These are phyloP conservation scores for Lachancea quebecensis DNA, from an alignment of 805 yeast genomes.

Conservation along the genomic window DNA sequence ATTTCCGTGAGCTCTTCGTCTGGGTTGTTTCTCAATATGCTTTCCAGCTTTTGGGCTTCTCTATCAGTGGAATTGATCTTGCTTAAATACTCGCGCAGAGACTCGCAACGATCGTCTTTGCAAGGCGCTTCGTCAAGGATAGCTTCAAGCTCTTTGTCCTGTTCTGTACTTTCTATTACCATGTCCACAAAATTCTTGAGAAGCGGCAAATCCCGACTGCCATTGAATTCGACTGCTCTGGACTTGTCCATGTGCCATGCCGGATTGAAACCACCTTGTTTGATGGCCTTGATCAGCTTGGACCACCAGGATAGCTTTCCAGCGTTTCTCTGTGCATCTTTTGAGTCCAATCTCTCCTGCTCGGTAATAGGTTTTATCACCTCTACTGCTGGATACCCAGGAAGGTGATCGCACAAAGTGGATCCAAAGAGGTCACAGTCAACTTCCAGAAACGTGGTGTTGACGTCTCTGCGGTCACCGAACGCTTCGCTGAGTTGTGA, in stretches of 20 bases:
- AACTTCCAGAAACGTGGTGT: constrained; percentile 27
- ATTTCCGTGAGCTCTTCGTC: constrained; percentile 1
- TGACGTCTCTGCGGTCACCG: constrained; percentile 9
- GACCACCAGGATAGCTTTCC: constrained; percentile 4
- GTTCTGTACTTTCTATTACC: constrained; percentile 13
- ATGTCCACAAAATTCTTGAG: constrained; percentile 46
- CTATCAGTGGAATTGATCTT: constrained; percentile 29
- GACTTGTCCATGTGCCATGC: constrained; percentile 22
- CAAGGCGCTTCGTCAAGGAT: constrained; percentile 36
- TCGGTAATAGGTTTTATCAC: constrained; percentile 40
- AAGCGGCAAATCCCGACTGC: constrained; percentile 42
- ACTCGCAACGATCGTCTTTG: constrained; percentile 29
- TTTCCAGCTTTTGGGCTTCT: constrained; percentile 28
- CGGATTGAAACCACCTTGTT: constrained; percentile 12
- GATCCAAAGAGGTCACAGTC: constrained; percentile 31
- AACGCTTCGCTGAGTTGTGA: constrained; percentile 41
- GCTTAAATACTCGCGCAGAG: constrained; percentile 16
- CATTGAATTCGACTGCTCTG: constrained; percentile 49
- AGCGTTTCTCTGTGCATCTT: neutral
- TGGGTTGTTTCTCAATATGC: constrained; percentile 13
- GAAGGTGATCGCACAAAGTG: constrained; percentile 25
- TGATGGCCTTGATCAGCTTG: constrained; percentile 1
- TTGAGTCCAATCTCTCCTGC: neutral
- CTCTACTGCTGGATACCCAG: constrained; percentile 61
- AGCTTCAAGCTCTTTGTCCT: constrained; percentile 7